Percentiles rank a stretch among this genome's conserved stretches.
phyloP scores from a whole-genome alignment of 805 yeast genomes.

The Candida namnaoensis region DNA sequence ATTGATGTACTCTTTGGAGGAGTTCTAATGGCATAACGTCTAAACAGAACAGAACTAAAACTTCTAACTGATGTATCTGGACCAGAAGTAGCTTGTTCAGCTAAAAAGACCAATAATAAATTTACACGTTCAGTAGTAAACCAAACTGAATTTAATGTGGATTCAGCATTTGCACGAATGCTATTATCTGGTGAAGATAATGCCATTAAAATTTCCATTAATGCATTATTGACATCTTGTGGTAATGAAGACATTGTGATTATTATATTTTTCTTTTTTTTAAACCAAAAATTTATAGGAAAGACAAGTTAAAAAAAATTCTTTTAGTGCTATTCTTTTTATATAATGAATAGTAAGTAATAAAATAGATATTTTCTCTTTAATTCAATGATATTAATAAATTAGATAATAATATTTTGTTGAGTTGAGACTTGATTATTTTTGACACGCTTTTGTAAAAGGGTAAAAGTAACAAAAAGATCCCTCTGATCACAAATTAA shows the following conservation, averaged over 20 bases:
- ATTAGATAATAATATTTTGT: too few relatives aligned
- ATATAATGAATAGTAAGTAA: too few relatives aligned
- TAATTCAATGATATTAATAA: too few relatives aligned
- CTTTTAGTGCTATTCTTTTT: too few relatives aligned
- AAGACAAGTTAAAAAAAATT: too few relatives aligned
- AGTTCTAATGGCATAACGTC: slow-evolving; percentile 75
- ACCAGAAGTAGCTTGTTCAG: slow-evolving; percentile 67
- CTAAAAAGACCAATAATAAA: slow-evolving; percentile 63
- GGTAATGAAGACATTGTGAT: slow-evolving; percentile 39
- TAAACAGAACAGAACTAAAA: slow-evolving; percentile 79
- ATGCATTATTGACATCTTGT: slow-evolving; percentile 45
- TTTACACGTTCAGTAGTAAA: slow-evolving; percentile 58
- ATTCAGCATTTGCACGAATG: slow-evolving; percentile 73
- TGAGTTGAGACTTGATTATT: too few relatives aligned
- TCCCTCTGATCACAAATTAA: too few relatives aligned
- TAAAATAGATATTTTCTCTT: too few relatives aligned
- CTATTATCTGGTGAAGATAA: slow-evolving; percentile 75
- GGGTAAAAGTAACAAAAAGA: too few relatives aligned
- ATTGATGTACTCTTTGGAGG: slow-evolving; percentile 61
- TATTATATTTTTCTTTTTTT: too few relatives aligned
- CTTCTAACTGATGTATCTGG: slow-evolving; percentile 52
- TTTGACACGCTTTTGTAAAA: too few relatives aligned
- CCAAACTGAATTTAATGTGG: slow-evolving; percentile 69
- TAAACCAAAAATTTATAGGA: not conserved
- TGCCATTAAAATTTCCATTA: slow-evolving; percentile 50